These are phyloP conservation scores for Pseudogymnoascus sp. DNA, from an alignment of 2,329 filamentous ascomycete species.

Conservation along the genomic window DNA sequence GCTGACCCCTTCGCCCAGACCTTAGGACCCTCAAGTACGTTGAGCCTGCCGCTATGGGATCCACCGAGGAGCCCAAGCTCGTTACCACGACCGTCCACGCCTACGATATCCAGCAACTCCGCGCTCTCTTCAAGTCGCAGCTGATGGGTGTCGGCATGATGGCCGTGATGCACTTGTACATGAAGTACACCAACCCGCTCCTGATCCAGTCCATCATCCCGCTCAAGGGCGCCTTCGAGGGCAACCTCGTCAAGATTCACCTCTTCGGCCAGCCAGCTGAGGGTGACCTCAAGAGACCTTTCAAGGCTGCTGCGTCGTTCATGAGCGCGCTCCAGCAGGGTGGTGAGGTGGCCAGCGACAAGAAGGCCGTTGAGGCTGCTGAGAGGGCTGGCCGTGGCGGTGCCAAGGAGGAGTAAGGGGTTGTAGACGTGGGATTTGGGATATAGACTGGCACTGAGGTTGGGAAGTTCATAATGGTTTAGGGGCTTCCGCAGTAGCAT, in stretches of 20 bases:
- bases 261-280: constrained; percentile 77
- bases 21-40: constrained; percentile 98
- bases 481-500: neutral
- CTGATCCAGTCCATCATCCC: constrained; percentile 98
- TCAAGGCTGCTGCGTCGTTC: constrained; percentile 78
- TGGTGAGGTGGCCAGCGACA: constrained; percentile 69
- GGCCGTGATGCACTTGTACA: constrained; percentile 96
- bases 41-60: constrained; percentile 89
- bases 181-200: constrained; percentile 99
- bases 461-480: neutral
- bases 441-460: neutral
- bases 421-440: neutral
- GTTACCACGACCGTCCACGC: constrained; percentile 94
- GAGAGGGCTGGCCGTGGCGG: constrained; percentile 68
- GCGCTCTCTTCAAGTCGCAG: constrained; percentile 78
- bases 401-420: constrained; percentile 60
- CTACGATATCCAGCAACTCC: constrained; percentile 84
- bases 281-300: constrained; percentile 90
- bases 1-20: constrained; percentile 49
- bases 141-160: constrained; percentile 98
- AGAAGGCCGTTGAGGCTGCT: constrained; percentile 74
- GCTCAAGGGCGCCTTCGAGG: constrained; percentile 89
- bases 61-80: constrained; percentile 87
- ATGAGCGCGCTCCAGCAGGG: constrained; percentile 69
- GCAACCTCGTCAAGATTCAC: constrained; percentile 95